Conservation (phyloP, 371 early-diverging fungal species). For the Mucor piriformis region DNA sequence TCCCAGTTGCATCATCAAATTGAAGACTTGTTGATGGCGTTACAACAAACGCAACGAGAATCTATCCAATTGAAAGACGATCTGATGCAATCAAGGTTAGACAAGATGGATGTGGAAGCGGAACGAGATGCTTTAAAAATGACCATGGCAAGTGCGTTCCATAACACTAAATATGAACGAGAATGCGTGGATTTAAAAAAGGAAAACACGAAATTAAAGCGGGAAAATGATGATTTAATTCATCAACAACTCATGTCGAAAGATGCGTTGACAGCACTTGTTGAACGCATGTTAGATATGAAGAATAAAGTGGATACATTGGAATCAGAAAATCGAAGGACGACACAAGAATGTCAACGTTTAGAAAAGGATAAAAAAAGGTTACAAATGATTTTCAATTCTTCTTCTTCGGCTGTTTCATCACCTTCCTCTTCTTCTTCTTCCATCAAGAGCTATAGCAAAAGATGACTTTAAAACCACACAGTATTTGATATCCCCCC, state of each 20-base stretch:
- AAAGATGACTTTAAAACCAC: not conserved
- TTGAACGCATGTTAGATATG: constrained; percentile 48
- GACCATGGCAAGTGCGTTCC: constrained; percentile 28
- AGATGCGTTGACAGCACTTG: constrained; percentile 41
- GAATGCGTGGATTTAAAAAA: constrained; percentile 24
- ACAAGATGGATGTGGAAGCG: constrained; percentile 60
- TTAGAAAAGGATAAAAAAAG: constrained; percentile 20
- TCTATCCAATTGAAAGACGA: constrained; percentile 62
- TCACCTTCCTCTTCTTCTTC: constrained; percentile 3
- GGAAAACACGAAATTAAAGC: constrained; percentile 35
- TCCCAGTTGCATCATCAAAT: constrained; percentile 62
- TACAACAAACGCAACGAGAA: constrained; percentile 62
- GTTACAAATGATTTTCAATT: constrained; percentile 5
- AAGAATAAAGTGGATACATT: constrained; percentile 39
- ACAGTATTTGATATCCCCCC: not conserved
- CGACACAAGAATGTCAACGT: constrained; percentile 25
- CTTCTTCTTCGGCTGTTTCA: not conserved
- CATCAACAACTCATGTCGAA: constrained; percentile 48
- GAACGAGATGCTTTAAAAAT: constrained; percentile 47
- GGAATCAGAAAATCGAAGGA: constrained; percentile 37
- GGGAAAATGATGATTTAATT: constrained; percentile 39
- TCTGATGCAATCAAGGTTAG: constrained; percentile 55
- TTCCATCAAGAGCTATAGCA: constrained; percentile 4
- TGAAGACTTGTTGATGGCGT: constrained; percentile 59
- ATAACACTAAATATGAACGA: constrained; percentile 16